Evolutionary conservation across 2,329 filamentous ascomycete genomes (phyloP), one percentile per base, ranked within the genome.

Genomic region (Didymella lethalis): DNA sequence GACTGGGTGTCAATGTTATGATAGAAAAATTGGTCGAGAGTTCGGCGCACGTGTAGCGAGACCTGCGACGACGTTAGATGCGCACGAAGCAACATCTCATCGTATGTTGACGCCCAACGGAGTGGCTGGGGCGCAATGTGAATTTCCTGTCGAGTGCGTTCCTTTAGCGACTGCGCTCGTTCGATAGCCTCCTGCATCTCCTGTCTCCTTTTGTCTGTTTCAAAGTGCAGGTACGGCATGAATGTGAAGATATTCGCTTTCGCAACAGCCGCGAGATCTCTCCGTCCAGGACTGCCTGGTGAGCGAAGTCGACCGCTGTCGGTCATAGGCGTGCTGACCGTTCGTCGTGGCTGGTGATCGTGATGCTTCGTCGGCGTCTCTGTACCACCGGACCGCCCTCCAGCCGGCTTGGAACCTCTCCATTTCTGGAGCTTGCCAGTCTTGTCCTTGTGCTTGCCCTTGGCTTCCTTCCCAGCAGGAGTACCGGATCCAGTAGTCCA

Each of bases 171-270:
- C 31, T 75, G 67, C 56, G 69, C 78, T 65, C 49, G 75, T 28
- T 77, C 72, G 36, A 85, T 87, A 2, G 84, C 82, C 18, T 82
- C 76, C 53, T 84, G 83, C 86, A 89, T 88, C 64, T 82, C 81
- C 50, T 78, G 77, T 10, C 85, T 79, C 16, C 81, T 77, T 47
- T 81, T 77, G 46, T 87, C 81, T 0, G 85, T 87, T 66, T 89
- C 87, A 49, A 88, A 89, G 67, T 89, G 86, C 3, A 89, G 75
- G 65, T 88, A 89, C 0, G 87, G 87, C 85, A 89, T 88, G 75
- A 87, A 83, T 59, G 82, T 62, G 70, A 76, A 73, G 57, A 81
- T 64, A 66, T 79, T 75, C 49, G 70, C 63, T 61, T 75, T 69
- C 28, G 73, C 59, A 49, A 70, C 56, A 55, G 75, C 25, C 54